Evolutionary conservation across 306 rosid species (phyloP), one percentile per base, ranked within the genome.

Genomic region (Lablab purpureus): DNA sequence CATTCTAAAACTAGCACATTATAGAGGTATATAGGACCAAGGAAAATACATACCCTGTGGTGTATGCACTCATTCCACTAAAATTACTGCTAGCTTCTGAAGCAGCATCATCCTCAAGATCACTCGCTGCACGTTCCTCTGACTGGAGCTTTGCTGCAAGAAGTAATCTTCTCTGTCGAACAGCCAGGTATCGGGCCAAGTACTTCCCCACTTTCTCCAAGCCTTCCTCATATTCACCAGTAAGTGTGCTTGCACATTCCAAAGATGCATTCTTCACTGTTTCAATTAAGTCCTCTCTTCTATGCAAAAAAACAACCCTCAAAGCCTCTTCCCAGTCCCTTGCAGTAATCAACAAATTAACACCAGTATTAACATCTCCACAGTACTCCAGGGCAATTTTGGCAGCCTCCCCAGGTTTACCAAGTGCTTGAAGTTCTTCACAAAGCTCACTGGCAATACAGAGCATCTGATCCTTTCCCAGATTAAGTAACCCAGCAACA

Each of bases 1-100:
- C 22, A 37, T 8, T 18, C 49, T 34, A 67, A 37, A 80, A 10
- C 62, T 65, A 18, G 49, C 25, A 19, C 80, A 73, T 19, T 77
- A 76, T 4, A 81, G 37, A 30, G 51, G 67, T 66, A 43, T 50
- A 55, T 32, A 10, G 27, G 68, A 81, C 43, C 59, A 17, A 76
- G 27, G 47, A 54, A 46, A 58, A 78, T 28, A 71, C 85, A 72
- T 88, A 95, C 99, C 99, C 93, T 32, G 93, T 89, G 76, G 97
- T 93, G 91, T 95, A 95, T 71, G 92, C 97, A 77, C 99, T 95
- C 99, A 95, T 95, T 83, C 98, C 99, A 84, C 99, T 95, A 69
- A 90, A 87, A 87, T 95, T 91, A 87, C 99, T 93, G 87, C 99
- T 95, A 78, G 99, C 55, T 83, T 95, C 98, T 49, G 99, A 95